These are phyloP conservation scores for Candida piceae DNA, from an alignment of 805 yeast genomes.

Conservation along the genomic window DNA sequence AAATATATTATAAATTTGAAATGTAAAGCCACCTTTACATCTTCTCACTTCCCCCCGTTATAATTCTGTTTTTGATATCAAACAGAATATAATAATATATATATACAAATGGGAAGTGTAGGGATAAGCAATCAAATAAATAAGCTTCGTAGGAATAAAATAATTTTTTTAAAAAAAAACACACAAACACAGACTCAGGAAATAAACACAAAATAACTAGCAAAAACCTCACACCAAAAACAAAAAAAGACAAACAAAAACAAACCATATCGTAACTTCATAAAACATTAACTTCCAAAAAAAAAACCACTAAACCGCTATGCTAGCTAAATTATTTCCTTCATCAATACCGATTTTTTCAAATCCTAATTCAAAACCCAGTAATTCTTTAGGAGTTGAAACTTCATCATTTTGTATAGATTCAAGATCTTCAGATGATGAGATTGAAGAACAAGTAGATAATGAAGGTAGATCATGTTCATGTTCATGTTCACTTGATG, in stretches of 20 bases:
- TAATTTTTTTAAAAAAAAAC: too few relatives aligned
- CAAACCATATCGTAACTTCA: too few relatives aligned
- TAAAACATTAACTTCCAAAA: not conserved
- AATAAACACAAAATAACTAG: too few relatives aligned
- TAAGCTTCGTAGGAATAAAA: too few relatives aligned
- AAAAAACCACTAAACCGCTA: not conserved
- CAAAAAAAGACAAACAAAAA: too few relatives aligned
- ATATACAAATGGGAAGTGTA: too few relatives aligned
- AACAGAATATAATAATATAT: not conserved
- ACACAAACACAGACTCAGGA: too few relatives aligned
- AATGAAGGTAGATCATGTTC: slow-evolving; percentile 24
- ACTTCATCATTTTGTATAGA: not conserved
- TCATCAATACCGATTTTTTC: slow-evolving; percentile 1
- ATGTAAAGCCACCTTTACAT: slow-evolving; percentile 1
- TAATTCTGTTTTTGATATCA: too few relatives aligned
- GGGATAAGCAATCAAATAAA: too few relatives aligned
- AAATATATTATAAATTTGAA: not conserved
- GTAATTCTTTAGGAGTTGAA: not conserved
- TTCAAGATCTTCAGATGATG: slow-evolving; percentile 20
- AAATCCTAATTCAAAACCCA: slow-evolving; percentile 8
- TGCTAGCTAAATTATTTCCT: not conserved
- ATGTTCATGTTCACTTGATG: slow-evolving; percentile 3
- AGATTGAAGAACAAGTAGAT: slow-evolving; percentile 25
- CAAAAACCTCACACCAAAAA: too few relatives aligned
- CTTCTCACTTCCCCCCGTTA: too few relatives aligned